Conservation (phyloP, 2,329 filamentous ascomycete genomes). For the Aspergillus ibericus region DNA sequence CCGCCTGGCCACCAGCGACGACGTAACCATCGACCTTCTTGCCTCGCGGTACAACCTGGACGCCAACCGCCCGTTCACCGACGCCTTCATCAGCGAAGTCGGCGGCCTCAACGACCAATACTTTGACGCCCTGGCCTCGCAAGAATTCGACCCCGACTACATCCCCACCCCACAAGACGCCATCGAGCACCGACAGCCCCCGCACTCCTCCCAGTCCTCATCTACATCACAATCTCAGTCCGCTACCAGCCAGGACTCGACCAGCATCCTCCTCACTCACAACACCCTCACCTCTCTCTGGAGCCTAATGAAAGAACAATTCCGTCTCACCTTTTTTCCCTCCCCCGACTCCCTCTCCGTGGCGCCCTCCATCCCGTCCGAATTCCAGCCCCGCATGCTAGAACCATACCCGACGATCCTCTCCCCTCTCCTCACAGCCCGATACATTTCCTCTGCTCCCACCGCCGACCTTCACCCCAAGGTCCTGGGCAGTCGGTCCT, state of each 20-base stretch:
- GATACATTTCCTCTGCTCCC: slow-evolving; percentile 41
- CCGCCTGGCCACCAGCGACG: slow-evolving; percentile 65
- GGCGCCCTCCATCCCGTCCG: slow-evolving; percentile 32
- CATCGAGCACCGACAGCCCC: slow-evolving; percentile 2
- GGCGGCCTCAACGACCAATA: slow-evolving; percentile 68
- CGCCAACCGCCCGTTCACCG: slow-evolving; percentile 66
- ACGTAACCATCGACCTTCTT: slow-evolving; percentile 67
- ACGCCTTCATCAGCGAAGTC: slow-evolving; percentile 75
- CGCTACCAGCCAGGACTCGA: slow-evolving; percentile 44
- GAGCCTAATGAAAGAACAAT: slow-evolving; percentile 63
- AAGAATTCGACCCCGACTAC: slow-evolving; percentile 30
- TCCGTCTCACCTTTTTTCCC: slow-evolving; percentile 52
- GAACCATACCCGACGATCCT: slow-evolving; percentile 41
- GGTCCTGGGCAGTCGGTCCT: slow-evolving; percentile 56
- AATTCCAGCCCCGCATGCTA: slow-evolving; percentile 36
- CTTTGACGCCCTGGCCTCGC: slow-evolving; percentile 48
- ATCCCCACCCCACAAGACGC: slow-evolving; percentile 27
- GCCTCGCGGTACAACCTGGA: slow-evolving; percentile 72
- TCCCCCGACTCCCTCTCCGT: slow-evolving; percentile 16
- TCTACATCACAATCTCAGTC: slow-evolving; percentile 17
- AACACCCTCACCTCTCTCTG: slow-evolving; percentile 63
- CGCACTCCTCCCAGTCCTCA: slow-evolving; percentile 8
- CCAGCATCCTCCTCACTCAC: slow-evolving; percentile 56
- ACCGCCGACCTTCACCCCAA: slow-evolving; percentile 25
- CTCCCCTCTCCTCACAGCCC: slow-evolving; percentile 47